Evolutionary conservation across 176 grass and related monocot species (phyloP), one percentile per base, ranked within the genome.

Genomic region (Dendrocalamus sinicus): DNA sequence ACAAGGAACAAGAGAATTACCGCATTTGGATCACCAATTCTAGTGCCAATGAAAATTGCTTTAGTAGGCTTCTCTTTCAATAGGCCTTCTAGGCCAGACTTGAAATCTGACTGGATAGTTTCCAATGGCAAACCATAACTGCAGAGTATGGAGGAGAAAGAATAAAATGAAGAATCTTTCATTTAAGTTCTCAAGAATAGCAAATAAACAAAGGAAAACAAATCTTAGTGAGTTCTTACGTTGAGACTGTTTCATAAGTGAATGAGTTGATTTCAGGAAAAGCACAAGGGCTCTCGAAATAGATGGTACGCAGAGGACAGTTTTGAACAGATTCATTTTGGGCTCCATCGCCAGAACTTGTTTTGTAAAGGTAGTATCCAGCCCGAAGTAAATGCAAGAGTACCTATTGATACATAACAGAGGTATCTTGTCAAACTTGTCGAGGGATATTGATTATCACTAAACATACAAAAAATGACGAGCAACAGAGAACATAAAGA

Each of bases 21-120:
- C 35, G 96, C 96, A 91, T 99, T 99, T 84, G 96, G 96, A 88
- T 99, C 96, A 13, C 96, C 96, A 77, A 99, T 99, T 92, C 96
- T 91, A 76, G 96, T 99, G 59, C 96, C 96, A 84, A 99, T 91
- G 72, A 99, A 99, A 92, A 99, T 99, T 88, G 96, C 96, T 92
- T 92, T 96, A 72, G 91, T 99, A 28, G 92, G 48, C 76, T 91
- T 99, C 86, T 91, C 48, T 86, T 94, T 94, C 9, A 99, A 37
- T 67, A 99, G 83, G 55, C 88, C 81, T 85, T 96, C 93, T 72
- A 99, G 77, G 30, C 96, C 96, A 55, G 96, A 99, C 84, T 99
- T 99, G 76, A 99, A 99, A 91, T 99, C 96, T 48, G 92, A 94
- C 20, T 69, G 81, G 52, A 99, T 96, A 79, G 81, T 96, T 91